phyloP scores from a whole-genome alignment of 768 basidiomycete species.

The Xerocomus brunneocitrinus region DNA sequence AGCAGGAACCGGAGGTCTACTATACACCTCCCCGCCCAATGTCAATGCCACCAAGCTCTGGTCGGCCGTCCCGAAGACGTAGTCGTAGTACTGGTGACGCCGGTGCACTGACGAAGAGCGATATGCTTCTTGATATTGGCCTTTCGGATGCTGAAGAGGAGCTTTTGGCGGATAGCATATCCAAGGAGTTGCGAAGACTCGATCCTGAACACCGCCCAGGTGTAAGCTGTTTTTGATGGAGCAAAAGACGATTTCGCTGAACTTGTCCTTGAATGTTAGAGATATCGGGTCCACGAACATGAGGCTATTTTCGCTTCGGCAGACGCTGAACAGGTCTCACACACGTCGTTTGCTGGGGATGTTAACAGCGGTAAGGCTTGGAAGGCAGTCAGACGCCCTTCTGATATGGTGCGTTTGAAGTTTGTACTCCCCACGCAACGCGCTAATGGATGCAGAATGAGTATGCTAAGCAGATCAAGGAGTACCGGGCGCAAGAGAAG shows the following conservation, averaged over 20 bases:
- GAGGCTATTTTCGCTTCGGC: conserved; percentile 80
- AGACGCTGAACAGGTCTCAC: conserved; percentile 65
- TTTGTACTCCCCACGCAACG: neutral
- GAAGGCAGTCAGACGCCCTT: conserved; percentile 82
- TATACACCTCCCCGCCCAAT: conserved; percentile 31
- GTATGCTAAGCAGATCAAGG: conserved; percentile 85
- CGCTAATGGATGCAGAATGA: conserved; percentile 63
- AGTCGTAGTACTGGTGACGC: conserved; percentile 81
- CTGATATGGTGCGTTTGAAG: conserved; percentile 74
- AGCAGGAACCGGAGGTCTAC: conserved; percentile 38
- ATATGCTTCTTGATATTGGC: conserved; percentile 35
- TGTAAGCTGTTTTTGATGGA: conserved; percentile 16
- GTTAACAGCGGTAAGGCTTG: conserved; percentile 78
- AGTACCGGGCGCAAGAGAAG: conserved; percentile 72
- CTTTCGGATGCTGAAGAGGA: conserved; percentile 45
- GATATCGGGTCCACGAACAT: conserved; percentile 79
- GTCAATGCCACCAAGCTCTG: conserved; percentile 25
- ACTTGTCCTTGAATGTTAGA: conserved; percentile 36
- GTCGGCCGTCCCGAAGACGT: conserved; percentile 56
- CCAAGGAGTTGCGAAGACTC: conserved; percentile 62
- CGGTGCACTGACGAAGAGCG: conserved; percentile 37
- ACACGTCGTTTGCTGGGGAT: conserved; percentile 73
- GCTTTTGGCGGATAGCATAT: conserved; percentile 63
- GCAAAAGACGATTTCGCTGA: neutral
- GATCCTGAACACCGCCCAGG: conserved; percentile 33